These are phyloP conservation scores for Pterulicium gracile DNA, from an alignment of 1,284 basidiomycete genomes.

Conservation along the genomic window DNA sequence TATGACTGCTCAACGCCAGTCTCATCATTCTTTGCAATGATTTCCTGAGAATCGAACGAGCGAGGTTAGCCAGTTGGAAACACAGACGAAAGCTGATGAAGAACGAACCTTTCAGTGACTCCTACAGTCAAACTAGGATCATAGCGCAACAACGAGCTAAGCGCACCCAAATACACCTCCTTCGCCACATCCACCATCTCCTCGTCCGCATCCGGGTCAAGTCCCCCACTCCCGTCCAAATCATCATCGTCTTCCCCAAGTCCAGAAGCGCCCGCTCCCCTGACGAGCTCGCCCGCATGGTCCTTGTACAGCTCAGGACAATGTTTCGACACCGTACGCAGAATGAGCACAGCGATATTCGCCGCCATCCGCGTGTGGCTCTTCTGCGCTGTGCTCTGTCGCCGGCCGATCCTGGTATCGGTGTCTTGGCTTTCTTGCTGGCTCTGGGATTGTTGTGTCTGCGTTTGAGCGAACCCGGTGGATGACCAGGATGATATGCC, in stretches of 20 bases:
- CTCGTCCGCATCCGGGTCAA: slow-evolving; percentile 1
- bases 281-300: slow-evolving; percentile 68
- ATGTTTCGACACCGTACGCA: slow-evolving; percentile 68
- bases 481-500: slow-evolving; percentile 14
- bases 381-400: slow-evolving; percentile 6
- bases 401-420: no score
- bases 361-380: slow-evolving; percentile 26
- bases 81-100: slow-evolving; percentile 3
- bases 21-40: slow-evolving; percentile 57
- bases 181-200: slow-evolving; percentile 3
- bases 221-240: neutral
- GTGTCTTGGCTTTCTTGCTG: neutral
- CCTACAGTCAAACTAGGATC: slow-evolving; percentile 46
- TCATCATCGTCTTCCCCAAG: neutral
- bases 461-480: neutral
- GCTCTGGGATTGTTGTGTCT: neutral
- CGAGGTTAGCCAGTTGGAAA: slow-evolving; percentile 3
- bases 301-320: slow-evolving; percentile 64
- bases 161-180: slow-evolving; percentile 65
- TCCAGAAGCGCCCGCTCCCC: slow-evolving; percentile 35
- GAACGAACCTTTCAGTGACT: slow-evolving; percentile 53
- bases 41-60: slow-evolving; percentile 33
- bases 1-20: slow-evolving; percentile 52
- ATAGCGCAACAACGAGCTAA: slow-evolving; percentile 55
- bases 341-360: slow-evolving; percentile 36